Conservation (phyloP, 768 basidiomycete species). For the Scleroderma bovista region DNA sequence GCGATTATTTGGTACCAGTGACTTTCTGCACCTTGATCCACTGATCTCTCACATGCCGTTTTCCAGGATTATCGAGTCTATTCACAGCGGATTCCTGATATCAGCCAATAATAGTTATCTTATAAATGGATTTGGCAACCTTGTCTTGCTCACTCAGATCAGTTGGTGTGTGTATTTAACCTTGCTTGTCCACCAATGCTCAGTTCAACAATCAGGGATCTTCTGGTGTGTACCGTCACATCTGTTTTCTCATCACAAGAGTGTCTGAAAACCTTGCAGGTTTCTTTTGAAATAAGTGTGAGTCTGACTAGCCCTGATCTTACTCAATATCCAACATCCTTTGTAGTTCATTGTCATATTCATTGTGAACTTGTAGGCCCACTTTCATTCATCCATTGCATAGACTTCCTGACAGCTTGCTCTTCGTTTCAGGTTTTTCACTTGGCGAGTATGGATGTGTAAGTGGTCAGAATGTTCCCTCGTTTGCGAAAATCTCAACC, state of each 20-base stretch:
- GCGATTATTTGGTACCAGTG: constrained; percentile 1
- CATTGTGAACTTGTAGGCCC: neutral
- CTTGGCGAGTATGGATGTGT: constrained; percentile 6
- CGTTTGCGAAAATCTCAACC: neutral
- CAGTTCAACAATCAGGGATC: neutral
- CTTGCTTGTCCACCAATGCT: neutral
- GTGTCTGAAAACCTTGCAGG: neutral
- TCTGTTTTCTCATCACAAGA: neutral
- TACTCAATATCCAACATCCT: neutral
- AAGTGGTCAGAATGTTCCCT: neutral
- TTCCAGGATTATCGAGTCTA: constrained; percentile 7
- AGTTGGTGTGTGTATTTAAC: neutral
- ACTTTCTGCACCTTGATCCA: neutral
- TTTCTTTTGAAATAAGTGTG: neutral
- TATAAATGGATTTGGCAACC: constrained; percentile 4
- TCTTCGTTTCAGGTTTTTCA: constrained; percentile 1
- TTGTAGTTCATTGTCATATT: neutral
- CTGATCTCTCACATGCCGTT: neutral
- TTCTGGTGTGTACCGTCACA: neutral
- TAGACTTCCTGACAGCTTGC: no score
- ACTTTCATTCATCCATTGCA: no score
- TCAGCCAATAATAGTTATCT: constrained; percentile 5
- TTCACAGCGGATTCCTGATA: constrained; percentile 5
- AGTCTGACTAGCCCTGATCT: neutral
- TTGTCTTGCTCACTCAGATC: neutral